phyloP scores from a whole-genome alignment of 257 asterid species.

The Jacaranda copaia region DNA sequence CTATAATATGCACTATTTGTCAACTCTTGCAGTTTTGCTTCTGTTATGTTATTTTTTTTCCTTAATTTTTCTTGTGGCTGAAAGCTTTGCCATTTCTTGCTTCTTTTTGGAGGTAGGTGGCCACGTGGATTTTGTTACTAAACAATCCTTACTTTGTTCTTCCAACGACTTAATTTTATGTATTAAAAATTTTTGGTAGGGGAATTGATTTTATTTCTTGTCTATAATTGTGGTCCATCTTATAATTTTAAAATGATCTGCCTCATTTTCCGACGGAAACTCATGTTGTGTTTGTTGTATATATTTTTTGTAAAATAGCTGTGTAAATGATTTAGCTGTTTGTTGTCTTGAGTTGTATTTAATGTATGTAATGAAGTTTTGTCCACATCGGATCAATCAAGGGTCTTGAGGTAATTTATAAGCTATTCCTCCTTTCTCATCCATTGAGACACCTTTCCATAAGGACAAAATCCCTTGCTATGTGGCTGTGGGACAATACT shows the following conservation, averaged over 20 bases:
- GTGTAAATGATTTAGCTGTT: not conserved
- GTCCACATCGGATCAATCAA: no score
- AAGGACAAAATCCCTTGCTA: no score
- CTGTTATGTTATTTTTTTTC: not conserved
- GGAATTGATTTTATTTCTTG: not conserved
- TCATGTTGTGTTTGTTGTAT: not conserved
- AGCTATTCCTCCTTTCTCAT: no score
- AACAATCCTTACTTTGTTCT: not conserved
- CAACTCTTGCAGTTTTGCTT: not conserved
- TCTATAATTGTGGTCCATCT: not conserved
- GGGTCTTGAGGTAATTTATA: no score
- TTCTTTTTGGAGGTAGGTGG: not conserved
- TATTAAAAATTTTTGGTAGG: not conserved
- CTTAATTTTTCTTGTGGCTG: not conserved
- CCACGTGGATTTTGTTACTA: not conserved
- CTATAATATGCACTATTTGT: not conserved
- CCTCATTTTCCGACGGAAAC: not conserved
- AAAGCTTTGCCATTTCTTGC: not conserved
- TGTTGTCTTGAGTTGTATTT: not conserved
- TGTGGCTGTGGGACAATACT: no score
- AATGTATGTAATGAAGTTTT: no score
- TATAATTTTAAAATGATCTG: not conserved
- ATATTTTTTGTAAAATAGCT: not conserved
- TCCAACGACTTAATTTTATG: not conserved
- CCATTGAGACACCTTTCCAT: no score